Base-by-base conservation (phyloP, 352 stramenopile species). In the Phytophthora pistaciae region DNA sequence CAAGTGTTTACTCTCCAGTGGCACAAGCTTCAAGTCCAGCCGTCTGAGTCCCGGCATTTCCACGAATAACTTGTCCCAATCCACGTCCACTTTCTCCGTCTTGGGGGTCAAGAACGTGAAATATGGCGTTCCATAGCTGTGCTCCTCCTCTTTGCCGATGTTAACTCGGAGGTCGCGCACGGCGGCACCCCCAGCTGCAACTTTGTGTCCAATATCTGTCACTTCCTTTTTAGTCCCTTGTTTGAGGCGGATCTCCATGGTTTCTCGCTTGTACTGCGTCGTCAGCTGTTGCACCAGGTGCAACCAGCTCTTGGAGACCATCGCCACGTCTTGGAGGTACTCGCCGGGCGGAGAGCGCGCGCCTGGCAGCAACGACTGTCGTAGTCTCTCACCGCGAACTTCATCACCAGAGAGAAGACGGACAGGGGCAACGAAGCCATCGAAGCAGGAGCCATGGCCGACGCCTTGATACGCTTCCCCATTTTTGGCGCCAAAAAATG, bases 1-100 rank as follows among this genome's bases (percentile, higher is more conserved):
- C 10, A 75, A 13, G 42, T 72, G 69, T 33, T 64, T 50, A 29
- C 64, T 77, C 18, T 57, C 16, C 38, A 78, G 31, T 14, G 56
- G 56, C 31, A 78, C 60, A 16, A 49, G 21, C 16, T 54, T 70
- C 46, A 77, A 42, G 25, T 78, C 64, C 44, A 80, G 50, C 0
- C 69, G 64, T n/a, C 23, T 33, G 3, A 75, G 64, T 0, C 55
- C 23, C 7, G 60, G 58, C 50, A 64, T 31, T 14, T 53, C 57
- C 8, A 21, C 20, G 14, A 72, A 48, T 8, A 75, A 1, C 11
- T 29, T 42, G 23, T 66, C 23, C 64, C 69, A 80, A 16, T 67
- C 67, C 23, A 79, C 59, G 14, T 58, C 13, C 1, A 60, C 21
- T 3, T 60, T n/a, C 54, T 83, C 65, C 8, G 27, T 58, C 33